Evolutionary conservation across 495 filamentous ascomycete genomes (phyloP), one percentile per base, ranked within the genome.

Genomic region (Penicillium coffeae): DNA sequence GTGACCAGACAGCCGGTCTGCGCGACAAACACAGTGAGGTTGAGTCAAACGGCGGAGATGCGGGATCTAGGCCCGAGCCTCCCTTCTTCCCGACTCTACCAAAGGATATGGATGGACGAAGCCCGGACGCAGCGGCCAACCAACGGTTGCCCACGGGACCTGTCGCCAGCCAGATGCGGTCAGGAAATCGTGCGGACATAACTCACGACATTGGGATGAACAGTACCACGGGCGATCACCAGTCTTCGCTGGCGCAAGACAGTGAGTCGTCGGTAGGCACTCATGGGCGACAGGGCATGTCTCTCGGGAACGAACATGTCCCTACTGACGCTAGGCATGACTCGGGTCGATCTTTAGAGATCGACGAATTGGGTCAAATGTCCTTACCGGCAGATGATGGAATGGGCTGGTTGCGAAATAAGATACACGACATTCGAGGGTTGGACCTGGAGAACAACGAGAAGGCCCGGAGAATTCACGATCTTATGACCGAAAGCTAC

Each of bases 381-480:
- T 54, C 73, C 16, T 70, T 98, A 40, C 94, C 93, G 0, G 93
- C 85, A 55, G 89, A 99, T 65, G 93, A 99, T 75, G 93, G 93
- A 22, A 95, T 95, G 87, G 75, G 82, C 7, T 65, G 69, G 43
- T 66, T 97, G 47, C 75, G 93, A 46, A 78, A 73, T 50, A 84
- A 83, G 64, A 92, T 99, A 50, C 77, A 88, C 33, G 78, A 77
- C 25, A 91, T 99, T 47, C 82, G 88, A 49, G 66, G 73, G 30
- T 67, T 78, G 13, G 73, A 81, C 8, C 70, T 86, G 19, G 65
- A 81, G n/a, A 82, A 79, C 47, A 66, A 76, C 14, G 83, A 90
- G 48, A 96, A 92, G 72, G 93, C 94, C 20, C 81, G 73, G 48
- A 67, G 86, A 73, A 85, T 99, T 68, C 93, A 97, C 66, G 69